A percentile compares a stretch with the other conserved stretches of the same genome.
phyloP scores from a whole-genome alignment of 257 asterid species.

The Solanum lignicaule region DNA sequence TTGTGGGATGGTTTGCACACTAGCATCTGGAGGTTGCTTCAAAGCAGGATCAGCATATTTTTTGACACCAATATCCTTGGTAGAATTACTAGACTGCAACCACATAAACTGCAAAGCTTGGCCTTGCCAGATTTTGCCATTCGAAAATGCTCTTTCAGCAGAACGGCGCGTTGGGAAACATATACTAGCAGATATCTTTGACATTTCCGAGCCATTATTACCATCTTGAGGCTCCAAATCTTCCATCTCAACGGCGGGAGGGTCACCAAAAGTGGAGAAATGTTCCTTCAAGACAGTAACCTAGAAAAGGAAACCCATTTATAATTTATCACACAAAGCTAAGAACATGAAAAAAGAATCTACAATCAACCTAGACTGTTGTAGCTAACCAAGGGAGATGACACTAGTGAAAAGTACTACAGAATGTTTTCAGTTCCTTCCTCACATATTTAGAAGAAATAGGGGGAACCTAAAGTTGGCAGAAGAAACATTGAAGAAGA shows the following conservation, averaged over 20 bases:
- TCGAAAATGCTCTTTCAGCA: conserved; percentile 77
- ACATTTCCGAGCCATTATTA: conserved; percentile 20
- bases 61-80: not conserved
- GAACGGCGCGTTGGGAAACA: conserved; percentile 52
- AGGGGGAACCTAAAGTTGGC: not conserved
- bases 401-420: not conserved
- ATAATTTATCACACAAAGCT: not conserved
- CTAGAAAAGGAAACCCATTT: conserved; percentile 24
- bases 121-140: conserved; percentile 80
- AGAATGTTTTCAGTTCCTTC: not conserved
- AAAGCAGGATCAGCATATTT: not conserved
- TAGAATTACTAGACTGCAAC: conserved; percentile 22
- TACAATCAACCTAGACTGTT: not conserved
- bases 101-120: conserved; percentile 64
- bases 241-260: conserved; percentile 59
- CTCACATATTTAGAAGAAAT: not conserved
- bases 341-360: not conserved
- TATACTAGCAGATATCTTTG: conserved; percentile 47
- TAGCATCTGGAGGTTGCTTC: conserved; percentile 3
- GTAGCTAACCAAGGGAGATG: not conserved
- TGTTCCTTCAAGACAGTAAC: conserved; percentile 67
- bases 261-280: conserved; percentile 68
- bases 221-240: conserved; percentile 35
- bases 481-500: not conserved
- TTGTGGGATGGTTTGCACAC: conserved; percentile 11